Evolutionary conservation across 352 stramenopile species (phyloP).

Genomic region (Globisporangium rhizosaccharum): DNA sequence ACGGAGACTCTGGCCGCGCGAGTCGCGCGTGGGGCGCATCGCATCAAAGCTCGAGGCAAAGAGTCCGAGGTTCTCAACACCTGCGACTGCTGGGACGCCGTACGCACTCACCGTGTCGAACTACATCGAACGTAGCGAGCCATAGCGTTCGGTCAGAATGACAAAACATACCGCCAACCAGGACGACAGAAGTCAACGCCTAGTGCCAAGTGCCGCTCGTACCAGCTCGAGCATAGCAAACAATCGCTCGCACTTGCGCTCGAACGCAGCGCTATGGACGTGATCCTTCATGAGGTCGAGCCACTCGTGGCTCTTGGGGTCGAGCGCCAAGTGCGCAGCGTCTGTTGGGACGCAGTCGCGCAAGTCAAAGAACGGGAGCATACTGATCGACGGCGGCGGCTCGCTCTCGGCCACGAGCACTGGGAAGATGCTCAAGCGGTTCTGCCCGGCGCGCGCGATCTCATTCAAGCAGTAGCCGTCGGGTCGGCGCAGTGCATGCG

Average conservation of each 20-base stretch:
- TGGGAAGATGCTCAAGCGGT: constrained; percentile 65
- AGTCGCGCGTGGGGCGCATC: constrained; percentile 19
- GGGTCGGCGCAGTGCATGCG: constrained; percentile 59
- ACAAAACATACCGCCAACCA: neutral
- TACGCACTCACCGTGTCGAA: constrained; percentile 65
- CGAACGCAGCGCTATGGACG: constrained; percentile 33
- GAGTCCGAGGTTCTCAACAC: constrained; percentile 48
- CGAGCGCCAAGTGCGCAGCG: constrained; percentile 18
- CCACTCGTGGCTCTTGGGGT: constrained; percentile 35
- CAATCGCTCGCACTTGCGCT: constrained; percentile 44
- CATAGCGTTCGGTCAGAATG: neutral
- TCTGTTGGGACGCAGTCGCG: constrained; percentile 53
- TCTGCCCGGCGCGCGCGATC: constrained; percentile 53
- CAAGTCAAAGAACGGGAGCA: constrained; percentile 75
- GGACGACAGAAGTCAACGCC: neutral
- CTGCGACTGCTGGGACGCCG: constrained; percentile 50
- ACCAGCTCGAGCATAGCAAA: constrained; percentile 65
- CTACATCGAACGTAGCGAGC: constrained; percentile 14
- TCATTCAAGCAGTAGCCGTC: constrained; percentile 82
- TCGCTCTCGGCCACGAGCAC: constrained; percentile 63
- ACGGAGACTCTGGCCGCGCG: constrained; percentile 31
- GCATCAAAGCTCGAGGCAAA: constrained; percentile 34
- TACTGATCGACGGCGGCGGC: constrained; percentile 54
- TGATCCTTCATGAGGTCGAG: constrained; percentile 25
- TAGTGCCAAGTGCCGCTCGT: neutral